A percentile compares a stretch with the other conserved stretches of the same genome.
phyloP scores from a whole-genome alignment of 441 rosid species.

The Hura crepitans region DNA sequence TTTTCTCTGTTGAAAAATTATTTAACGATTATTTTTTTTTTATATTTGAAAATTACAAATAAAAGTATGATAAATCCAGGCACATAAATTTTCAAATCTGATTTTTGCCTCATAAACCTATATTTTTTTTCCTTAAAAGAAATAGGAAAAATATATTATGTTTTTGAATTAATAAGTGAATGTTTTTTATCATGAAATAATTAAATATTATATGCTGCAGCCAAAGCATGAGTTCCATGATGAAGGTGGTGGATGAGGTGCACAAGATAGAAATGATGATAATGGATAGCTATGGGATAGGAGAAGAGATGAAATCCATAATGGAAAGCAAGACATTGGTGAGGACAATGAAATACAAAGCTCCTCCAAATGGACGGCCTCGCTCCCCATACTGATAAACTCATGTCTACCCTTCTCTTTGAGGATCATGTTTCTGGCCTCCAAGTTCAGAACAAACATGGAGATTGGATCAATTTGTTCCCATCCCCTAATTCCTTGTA shows the following conservation, averaged over 20 bases:
- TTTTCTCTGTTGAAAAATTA: too few species aligned
- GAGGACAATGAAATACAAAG: conserved; percentile 26
- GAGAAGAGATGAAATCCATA: not conserved
- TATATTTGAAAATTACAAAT: too few species aligned
- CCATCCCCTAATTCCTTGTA: conserved; percentile 13
- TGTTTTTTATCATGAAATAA: too few species aligned
- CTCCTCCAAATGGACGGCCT: conserved; percentile 17
- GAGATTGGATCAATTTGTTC: conserved; percentile 19
- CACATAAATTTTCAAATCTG: too few species aligned
- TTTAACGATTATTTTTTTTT: too few species aligned
- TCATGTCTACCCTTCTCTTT: conserved; percentile 15
- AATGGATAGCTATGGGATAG: conserved; percentile 22
- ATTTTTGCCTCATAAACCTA: too few species aligned
- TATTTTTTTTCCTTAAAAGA: too few species aligned
- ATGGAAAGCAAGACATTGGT: conserved; percentile 8
- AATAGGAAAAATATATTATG: too few species aligned
- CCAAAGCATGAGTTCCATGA: conserved; percentile 3
- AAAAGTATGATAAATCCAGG: too few species aligned
- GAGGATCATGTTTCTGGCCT: conserved; percentile 27
- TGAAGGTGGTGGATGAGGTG: conserved; percentile 18
- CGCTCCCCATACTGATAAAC: conserved; percentile 26
- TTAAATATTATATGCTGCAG: not conserved
- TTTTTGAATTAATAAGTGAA: too few species aligned
- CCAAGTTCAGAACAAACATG: conserved; percentile 16
- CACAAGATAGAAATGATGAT: conserved; percentile 18